Evolutionary conservation across 1,139 yeast species (phyloP), one percentile per base, ranked within the genome.

Genomic region (Suhomyces bolitotheri): DNA sequence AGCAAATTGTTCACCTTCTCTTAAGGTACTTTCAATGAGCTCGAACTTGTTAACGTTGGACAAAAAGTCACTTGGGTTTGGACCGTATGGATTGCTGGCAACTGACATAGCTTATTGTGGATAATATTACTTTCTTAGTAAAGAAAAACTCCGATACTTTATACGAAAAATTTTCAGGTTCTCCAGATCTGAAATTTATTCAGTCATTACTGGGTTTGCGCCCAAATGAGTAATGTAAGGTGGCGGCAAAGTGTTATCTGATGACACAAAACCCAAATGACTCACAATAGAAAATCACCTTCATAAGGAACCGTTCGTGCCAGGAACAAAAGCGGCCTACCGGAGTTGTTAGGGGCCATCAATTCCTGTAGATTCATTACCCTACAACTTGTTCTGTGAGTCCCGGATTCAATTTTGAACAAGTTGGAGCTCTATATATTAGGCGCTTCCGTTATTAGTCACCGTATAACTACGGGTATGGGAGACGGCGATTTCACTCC

Each of bases 1-100:
- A 50, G 81, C 80, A 48, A 76, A 76, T 56, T 76, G 81, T 53
- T 76, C 81, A 46, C 81, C 81, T 56, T 76, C 81, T 63, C 81
- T 66, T 34, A 76, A 62, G 4, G 81, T 76, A 31, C 77, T 69
- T 51, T 76, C 81, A 44, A 76, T 76, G 35, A 76, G 53, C 55
- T 76, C 70, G 52, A 76, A 76, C 49, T 64, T 65, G 39, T 67
- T 61, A 22, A 76, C 81, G 43, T 76, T 76, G 28, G 80, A 74
- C 38, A 76, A 60, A 47, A 56, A 75, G 54, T 76, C 80, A 22
- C 76, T 67, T n/a, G 81, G 80, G 49, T 76, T 73, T 33, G 80
- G 79, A 5, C 80, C 80, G 47, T 76, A 76, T 26, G 81, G 81
- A 50, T 76, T 76, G 30, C 51, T 46, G 19, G 43, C 22, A 26